phyloP scores from a whole-genome alignment of 306 rosid species.

The Lathyrus oleraceus region DNA sequence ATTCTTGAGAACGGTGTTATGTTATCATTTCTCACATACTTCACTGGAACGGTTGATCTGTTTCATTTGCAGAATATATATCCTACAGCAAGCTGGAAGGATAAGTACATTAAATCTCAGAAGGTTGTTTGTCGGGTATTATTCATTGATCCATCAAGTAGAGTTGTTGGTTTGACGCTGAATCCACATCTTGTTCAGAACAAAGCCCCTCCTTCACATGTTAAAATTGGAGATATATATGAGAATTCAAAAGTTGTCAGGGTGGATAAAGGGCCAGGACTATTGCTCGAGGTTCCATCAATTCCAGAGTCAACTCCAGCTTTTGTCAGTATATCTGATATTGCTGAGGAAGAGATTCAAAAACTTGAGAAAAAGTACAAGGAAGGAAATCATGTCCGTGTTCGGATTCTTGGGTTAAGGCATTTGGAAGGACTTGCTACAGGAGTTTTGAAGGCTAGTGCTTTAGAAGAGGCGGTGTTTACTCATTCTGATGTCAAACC shows the following conservation, averaged over 20 bases:
- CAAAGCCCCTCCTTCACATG: constrained; percentile 69
- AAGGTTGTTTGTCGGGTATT: constrained; percentile 87
- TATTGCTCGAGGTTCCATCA: constrained; percentile 80
- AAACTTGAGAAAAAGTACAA: constrained; percentile 88
- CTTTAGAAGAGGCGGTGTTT: constrained; percentile 80
- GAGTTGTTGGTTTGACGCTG: constrained; percentile 94
- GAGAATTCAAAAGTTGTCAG: constrained; percentile 79
- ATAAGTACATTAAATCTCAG: constrained; percentile 62
- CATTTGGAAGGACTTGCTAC: constrained; percentile 93
- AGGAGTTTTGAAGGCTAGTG: constrained; percentile 91
- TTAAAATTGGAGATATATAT: constrained; percentile 80
- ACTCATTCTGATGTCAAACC: constrained; percentile 91
- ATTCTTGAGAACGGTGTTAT: constrained; percentile 88
- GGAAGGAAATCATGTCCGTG: constrained; percentile 78
- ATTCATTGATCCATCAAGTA: constrained; percentile 85
- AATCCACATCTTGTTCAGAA: constrained; percentile 84
- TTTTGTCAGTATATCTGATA: constrained; percentile 75
- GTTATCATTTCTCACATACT: constrained; percentile 88
- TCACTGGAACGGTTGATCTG: constrained; percentile 90
- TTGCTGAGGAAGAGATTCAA: constrained; percentile 67
- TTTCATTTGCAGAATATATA: constrained; percentile 75
- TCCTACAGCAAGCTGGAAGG: constrained; percentile 71
- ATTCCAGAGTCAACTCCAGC: constrained; percentile 74
- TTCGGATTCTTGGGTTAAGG: constrained; percentile 83
- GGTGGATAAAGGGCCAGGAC: constrained; percentile 77